Base-by-base conservation (phyloP, 2,329 filamentous ascomycete genomes). In the Paraconiothyrium brasiliense region DNA sequence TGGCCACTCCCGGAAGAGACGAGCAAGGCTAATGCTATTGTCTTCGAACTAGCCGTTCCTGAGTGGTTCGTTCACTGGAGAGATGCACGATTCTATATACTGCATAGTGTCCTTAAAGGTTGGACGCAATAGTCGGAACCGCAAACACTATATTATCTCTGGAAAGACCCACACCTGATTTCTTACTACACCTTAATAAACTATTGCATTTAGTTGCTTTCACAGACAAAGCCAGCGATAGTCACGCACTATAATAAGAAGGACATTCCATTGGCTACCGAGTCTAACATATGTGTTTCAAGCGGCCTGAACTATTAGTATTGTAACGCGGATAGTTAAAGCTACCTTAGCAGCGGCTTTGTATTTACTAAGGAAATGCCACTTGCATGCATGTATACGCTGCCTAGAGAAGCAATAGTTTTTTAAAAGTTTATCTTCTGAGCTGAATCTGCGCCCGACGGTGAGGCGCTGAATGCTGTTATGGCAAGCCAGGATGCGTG, bases 41-140 rank as follows among this genome's bases (percentile, higher is more conserved):
- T 88, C 0, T 89, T 89, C 54, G 87, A 89, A 63, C 72, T 89
- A 0, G 55, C 64, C 0, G 61, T 80, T 0, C 86, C 86, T 0
- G 5, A 22, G 0, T 32, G 68, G 0, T 83, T 86, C 37, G 67
- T 67, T 0, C 51, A 65, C 1, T 89, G 86, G 86, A 76, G 86
- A n/a, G 82, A 87, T 59, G 64, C 71, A 1, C 84, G 83, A 0
- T 60, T 78, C 0, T 82, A 76, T 51, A 37, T 88, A 2, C 62
- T 84, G 0, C 58, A 70, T 0, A 67, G 80, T 8, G 74, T 84
- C 0, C 69, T 87, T 68, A 55, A 11, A 10, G 32, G 49, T 55
- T 9, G 68, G 71, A 27, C 16, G 43, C 44, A 41, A 55, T 1
- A 43, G 37, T 0, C 16, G 20, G 0, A 13, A 16, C 44, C 54